Evolutionary conservation across 164 flowering plant species (phyloP).

Genomic region (Taxillus chinensis): DNA sequence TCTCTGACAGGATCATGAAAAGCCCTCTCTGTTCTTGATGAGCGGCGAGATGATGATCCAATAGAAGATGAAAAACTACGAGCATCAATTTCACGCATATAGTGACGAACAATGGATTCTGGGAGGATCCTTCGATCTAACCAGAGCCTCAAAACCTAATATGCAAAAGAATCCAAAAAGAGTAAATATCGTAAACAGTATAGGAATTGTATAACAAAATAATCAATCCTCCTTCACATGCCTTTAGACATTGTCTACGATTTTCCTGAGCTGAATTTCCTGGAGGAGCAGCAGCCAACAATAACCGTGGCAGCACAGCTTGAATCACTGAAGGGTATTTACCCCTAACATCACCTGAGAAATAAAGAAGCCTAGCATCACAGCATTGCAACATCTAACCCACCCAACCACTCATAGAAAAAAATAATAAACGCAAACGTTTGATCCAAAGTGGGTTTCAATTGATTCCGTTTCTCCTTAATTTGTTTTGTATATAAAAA

Average conservation of each 20-base stretch:
- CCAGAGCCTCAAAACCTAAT: conserved; percentile 92
- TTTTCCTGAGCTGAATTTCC: conserved; percentile 73
- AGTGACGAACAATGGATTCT: conserved; percentile 63
- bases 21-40: conserved; percentile 69
- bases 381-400: neutral
- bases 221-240: conserved; percentile 10
- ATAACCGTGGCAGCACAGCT: conserved; percentile 61
- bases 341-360: conserved; percentile 58
- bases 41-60: conserved; percentile 47
- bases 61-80: conserved; percentile 30
- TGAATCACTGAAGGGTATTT: conserved; percentile 69
- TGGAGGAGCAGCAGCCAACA: conserved; percentile 91
- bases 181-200: neutral
- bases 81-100: conserved; percentile 71
- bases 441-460: neutral
- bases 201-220: conserved; percentile 2
- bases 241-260: conserved; percentile 94
- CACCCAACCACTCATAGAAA: neutral
- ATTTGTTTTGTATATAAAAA: too few species aligned
- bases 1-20: conserved; percentile 88
- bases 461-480: too few species aligned
- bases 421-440: neutral
- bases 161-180: neutral
- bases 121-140: conserved; percentile 77
- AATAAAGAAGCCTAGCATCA: conserved; percentile 11